phyloP scores from a whole-genome alignment of 768 basidiomycete species.

The Pleurotus pulmonarius region DNA sequence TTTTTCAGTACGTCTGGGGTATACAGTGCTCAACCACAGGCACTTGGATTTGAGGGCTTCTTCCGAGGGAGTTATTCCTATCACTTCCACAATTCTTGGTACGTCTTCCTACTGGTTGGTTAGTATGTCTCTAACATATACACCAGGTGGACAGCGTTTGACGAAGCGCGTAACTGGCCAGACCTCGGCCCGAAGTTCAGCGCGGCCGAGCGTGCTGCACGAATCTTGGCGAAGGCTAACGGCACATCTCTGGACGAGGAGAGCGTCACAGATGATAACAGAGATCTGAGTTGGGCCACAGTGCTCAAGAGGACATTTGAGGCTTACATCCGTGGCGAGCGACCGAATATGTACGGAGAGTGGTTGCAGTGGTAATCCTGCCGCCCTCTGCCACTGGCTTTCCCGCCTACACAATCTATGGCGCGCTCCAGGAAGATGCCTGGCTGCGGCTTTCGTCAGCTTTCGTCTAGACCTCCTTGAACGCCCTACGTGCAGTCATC shows the following conservation, averaged over 20 bases:
- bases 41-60: constrained; percentile 91
- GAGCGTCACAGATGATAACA: constrained; percentile 59
- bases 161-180: constrained; percentile 90
- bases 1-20: constrained; percentile 81
- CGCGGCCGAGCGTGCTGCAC: constrained; percentile 65
- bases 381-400: not conserved
- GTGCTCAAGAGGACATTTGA: constrained; percentile 96
- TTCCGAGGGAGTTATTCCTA: constrained; percentile 95
- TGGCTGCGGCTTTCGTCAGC: no score
- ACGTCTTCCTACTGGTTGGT: constrained; percentile 16
- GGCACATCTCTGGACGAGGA: constrained; percentile 20
- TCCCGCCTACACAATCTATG: not conserved
- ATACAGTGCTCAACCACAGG: constrained; percentile 78
- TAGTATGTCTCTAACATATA: constrained; percentile 5
- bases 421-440: no score
- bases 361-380: constrained; percentile 48
- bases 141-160: constrained; percentile 92
- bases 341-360: constrained; percentile 95
- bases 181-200: constrained; percentile 83
- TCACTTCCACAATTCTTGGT: constrained; percentile 96
- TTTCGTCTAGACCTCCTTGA: no score
- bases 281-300: constrained; percentile 88
- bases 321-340: constrained; percentile 84
- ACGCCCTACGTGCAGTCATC: not conserved
- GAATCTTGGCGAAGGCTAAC: constrained; percentile 29